A percentile compares a stretch with the other conserved stretches of the same genome.
phyloP scores from a whole-genome alignment of 305 asterid species.

The Solanum hybrid region DNA sequence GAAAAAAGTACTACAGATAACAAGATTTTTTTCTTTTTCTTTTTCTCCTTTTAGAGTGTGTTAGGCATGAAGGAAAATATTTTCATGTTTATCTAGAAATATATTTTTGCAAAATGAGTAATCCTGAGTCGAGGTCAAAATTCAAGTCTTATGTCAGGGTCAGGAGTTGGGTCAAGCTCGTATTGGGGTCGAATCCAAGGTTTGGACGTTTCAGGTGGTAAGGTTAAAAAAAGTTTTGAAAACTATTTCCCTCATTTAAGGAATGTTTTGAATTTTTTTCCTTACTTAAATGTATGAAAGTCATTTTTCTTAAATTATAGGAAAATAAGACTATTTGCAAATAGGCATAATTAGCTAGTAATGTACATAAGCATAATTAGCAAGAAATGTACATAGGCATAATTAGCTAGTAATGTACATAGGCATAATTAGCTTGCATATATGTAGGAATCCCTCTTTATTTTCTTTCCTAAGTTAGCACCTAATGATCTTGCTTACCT shows the following conservation, averaged over 20 bases:
- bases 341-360: not conserved
- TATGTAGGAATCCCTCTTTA: too few species aligned
- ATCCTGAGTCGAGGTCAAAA: not conserved
- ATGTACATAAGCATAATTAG: not conserved
- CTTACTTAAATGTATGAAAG: not conserved
- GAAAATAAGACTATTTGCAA: not conserved
- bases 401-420: not conserved
- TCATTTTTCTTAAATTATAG: not conserved
- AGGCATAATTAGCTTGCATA: too few species aligned
- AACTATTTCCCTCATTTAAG: not conserved
- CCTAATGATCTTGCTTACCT: not conserved
- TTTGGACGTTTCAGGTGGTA: not conserved
- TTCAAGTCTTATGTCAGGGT: not conserved
- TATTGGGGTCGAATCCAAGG: not conserved
- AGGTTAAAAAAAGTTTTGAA: not conserved
- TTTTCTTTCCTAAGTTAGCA: too few species aligned
- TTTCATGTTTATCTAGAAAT: not conserved
- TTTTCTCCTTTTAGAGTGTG: not conserved
- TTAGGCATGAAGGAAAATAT: not conserved
- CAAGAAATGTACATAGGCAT: not conserved
- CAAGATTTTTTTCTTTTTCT: not conserved
- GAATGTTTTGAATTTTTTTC: not conserved
- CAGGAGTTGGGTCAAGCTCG: not conserved
- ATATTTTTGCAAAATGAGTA: too few species aligned
- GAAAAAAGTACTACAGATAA: not conserved